Evolutionary conservation across 345 rosid genomes (phyloP).

Genomic region (Clarkia xantiana): DNA sequence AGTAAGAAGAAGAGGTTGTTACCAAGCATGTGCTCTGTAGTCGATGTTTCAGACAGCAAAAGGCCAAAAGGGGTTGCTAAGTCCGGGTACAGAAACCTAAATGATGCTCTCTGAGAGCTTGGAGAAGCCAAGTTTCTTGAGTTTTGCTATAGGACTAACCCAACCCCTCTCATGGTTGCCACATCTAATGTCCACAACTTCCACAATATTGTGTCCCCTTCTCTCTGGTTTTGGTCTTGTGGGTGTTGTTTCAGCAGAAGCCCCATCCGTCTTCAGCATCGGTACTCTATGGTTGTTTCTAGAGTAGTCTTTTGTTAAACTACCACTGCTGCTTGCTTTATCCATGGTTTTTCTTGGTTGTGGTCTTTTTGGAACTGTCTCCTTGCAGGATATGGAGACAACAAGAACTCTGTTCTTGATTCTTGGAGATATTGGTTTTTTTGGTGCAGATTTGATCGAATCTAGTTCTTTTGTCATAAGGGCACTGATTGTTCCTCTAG

Average conservation of each 20-base stretch:
- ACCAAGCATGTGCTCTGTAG: constrained; percentile 42
- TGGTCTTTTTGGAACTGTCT: constrained; percentile 33
- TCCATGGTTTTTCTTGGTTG: constrained; percentile 50
- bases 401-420: constrained; percentile 28
- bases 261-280: constrained; percentile 48
- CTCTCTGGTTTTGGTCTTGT: constrained; percentile 34
- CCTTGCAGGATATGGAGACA: constrained; percentile 38
- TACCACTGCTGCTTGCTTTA: constrained; percentile 64
- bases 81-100: constrained; percentile 37
- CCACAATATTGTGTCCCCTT: constrained; percentile 55
- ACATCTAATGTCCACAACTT: constrained; percentile 78
- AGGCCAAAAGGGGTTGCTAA: constrained; percentile 24
- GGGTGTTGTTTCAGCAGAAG: constrained; percentile 47
- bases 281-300: constrained; percentile 32
- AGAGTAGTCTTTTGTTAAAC: constrained; percentile 24
- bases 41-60: constrained; percentile 35
- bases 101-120: constrained; percentile 61
- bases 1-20: constrained; percentile 26
- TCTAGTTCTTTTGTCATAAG: constrained; percentile 80
- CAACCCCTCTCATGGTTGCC: constrained; percentile 68
- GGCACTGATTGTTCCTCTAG: constrained; percentile 70
- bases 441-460: constrained; percentile 32
- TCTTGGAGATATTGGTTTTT: constrained; percentile 19
- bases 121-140: constrained; percentile 92
- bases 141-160: constrained; percentile 60